These are phyloP conservation scores for Ascochyta pisi DNA, from an alignment of 2,329 filamentous ascomycete genomes.

Conservation along the genomic window DNA sequence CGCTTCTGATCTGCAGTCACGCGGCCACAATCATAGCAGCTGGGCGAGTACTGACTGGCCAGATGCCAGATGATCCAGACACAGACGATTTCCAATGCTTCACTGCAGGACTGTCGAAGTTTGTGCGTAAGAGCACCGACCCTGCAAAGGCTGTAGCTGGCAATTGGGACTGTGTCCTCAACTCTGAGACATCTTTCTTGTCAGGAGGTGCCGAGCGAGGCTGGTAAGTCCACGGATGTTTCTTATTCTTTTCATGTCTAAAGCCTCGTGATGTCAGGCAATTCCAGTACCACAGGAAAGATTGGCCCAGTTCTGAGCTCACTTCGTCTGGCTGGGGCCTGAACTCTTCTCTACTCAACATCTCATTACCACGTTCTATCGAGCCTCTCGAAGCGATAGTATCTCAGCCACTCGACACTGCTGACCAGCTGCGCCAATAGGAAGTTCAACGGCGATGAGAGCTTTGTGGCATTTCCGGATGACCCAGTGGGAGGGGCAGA, in stretches of 20 bases:
- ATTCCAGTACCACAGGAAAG: slow-evolving; percentile 15
- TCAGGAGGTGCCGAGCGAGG: slow-evolving; percentile 82
- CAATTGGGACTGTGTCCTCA: slow-evolving; percentile 79
- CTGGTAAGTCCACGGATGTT: slow-evolving; percentile 64
- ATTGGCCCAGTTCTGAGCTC: slow-evolving; percentile 17
- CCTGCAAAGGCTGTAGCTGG: slow-evolving; percentile 70
- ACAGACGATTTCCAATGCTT: slow-evolving; percentile 84
- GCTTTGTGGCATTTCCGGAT: slow-evolving; percentile 41
- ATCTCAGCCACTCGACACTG: background rate
- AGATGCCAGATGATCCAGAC: slow-evolving; percentile 72
- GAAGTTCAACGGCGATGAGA: slow-evolving; percentile 49
- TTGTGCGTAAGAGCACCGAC: slow-evolving; percentile 55
- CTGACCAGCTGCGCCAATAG: slow-evolving; percentile 20
- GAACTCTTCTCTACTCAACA: slow-evolving; percentile 2
- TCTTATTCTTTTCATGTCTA: background rate
- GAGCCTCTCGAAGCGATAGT: background rate
- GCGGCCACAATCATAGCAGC: slow-evolving; percentile 88
- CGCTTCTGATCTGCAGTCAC: slow-evolving; percentile 85
- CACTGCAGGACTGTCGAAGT: slow-evolving; percentile 81
- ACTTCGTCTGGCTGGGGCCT: slow-evolving; percentile 6
- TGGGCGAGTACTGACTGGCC: slow-evolving; percentile 80
- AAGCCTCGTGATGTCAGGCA: slow-evolving; percentile 5
- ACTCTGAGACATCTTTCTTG: slow-evolving; percentile 87
- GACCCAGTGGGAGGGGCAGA: slow-evolving; percentile 21
- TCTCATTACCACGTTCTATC: background rate